Conservation (phyloP, 306 rosid genomes). For the Bauhinia variegata region DNA sequence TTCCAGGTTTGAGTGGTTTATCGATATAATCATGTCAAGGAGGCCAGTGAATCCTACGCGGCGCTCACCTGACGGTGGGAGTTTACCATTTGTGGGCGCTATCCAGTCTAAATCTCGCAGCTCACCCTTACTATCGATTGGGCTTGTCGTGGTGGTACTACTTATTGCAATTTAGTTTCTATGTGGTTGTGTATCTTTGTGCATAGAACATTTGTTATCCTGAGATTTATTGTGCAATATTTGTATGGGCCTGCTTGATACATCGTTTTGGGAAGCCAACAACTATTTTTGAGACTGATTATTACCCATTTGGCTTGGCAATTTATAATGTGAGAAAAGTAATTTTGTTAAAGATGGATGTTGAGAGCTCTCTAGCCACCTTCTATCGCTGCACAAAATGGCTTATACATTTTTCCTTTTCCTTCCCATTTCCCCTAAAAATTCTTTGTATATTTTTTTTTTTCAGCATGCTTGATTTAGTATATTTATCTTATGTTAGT, state of each 20-base stretch:
- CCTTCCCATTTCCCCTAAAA: background rate
- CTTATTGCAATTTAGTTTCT: slow-evolving; percentile 9
- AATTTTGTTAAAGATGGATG: background rate
- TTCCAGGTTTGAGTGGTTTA: slow-evolving; percentile 48
- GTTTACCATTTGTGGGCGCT: slow-evolving; percentile 65
- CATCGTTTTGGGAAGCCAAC: background rate
- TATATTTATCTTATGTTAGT: slow-evolving; percentile 12
- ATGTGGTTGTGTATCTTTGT: background rate
- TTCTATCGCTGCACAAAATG: background rate
- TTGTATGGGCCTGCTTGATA: slow-evolving; percentile 11
- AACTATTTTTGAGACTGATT: background rate
- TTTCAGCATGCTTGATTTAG: slow-evolving; percentile 9
- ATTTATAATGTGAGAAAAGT: background rate
- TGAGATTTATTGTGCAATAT: slow-evolving; percentile 25
- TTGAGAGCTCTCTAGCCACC: too few species aligned
- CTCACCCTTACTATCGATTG: slow-evolving; percentile 81
- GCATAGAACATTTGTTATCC: background rate
- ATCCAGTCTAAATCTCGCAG: slow-evolving; percentile 79
- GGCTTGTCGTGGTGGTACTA: slow-evolving; percentile 82
- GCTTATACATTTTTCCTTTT: background rate
- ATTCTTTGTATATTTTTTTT: slow-evolving; percentile 6
- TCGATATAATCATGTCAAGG: slow-evolving; percentile 78
- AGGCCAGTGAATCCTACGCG: slow-evolving; percentile 87
- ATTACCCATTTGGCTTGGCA: background rate
- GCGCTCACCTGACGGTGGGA: slow-evolving; percentile 71